Evolutionary conservation across 805 yeast species (phyloP).

Genomic region (Ogataea neopini): DNA sequence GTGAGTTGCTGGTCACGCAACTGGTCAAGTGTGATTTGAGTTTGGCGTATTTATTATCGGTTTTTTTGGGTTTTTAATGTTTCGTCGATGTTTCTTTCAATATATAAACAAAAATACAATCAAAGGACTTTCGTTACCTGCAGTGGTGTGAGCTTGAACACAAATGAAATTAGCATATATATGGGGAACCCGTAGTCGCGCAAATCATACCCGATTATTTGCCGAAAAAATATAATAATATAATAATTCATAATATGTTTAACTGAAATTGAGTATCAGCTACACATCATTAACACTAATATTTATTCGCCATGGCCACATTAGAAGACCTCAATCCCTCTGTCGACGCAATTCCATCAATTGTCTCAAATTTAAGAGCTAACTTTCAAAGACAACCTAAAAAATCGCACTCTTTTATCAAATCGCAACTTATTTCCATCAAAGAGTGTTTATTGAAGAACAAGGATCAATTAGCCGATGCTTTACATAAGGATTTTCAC

Average conservation of each 20-base stretch:
- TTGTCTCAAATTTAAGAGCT: slow-evolving; percentile 43
- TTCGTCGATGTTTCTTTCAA: background rate
- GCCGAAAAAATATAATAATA: no score
- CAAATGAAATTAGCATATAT: no score
- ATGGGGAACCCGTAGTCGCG: no score
- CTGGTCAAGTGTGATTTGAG: background rate
- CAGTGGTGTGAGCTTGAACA: no score
- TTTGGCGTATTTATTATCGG: background rate
- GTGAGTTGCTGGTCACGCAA: background rate
- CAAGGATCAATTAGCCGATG: slow-evolving; percentile 52
- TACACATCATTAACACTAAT: background rate
- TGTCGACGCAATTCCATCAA: slow-evolving; percentile 46
- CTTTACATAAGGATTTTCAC: slow-evolving; percentile 67
- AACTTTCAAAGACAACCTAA: slow-evolving; percentile 49
- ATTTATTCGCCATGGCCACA: slow-evolving; percentile 20
- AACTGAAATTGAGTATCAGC: no score
- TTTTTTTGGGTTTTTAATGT: background rate
- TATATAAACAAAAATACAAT: background rate
- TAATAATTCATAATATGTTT: no score
- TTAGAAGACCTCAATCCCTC: slow-evolving; percentile 37
- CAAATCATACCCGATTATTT: no score
- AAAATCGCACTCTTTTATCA: slow-evolving; percentile 54
- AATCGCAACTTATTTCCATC: slow-evolving; percentile 63
- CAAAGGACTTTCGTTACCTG: no score
- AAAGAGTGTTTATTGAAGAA: slow-evolving; percentile 65